phyloP scores from a whole-genome alignment of 2,329 filamentous ascomycete genomes.

The Cercospora brassicicola region DNA sequence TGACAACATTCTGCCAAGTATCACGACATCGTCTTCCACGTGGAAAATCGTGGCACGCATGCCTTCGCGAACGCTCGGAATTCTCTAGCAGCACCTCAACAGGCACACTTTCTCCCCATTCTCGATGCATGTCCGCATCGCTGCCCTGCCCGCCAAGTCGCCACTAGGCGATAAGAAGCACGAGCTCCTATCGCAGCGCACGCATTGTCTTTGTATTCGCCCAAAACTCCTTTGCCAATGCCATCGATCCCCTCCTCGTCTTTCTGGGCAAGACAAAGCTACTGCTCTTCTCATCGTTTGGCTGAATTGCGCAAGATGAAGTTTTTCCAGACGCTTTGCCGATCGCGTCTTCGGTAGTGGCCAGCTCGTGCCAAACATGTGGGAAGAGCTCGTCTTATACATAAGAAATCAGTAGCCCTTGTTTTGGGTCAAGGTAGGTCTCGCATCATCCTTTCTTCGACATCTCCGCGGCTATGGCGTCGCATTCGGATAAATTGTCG shows the following conservation, averaged over 20 bases:
- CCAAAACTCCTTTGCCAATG: constrained; percentile 4
- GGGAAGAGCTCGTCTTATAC: not conserved
- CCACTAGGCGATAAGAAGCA: constrained; percentile 8
- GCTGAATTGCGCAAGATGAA: constrained; percentile 14
- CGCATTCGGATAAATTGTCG: constrained; percentile 1
- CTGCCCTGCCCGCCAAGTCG: constrained; percentile 8
- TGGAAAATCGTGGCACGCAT: not conserved
- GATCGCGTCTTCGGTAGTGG: constrained; percentile 1
- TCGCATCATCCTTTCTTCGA: not conserved
- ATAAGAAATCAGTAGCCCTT: constrained; percentile 10
- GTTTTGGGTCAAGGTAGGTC: not conserved
- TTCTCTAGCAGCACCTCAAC: not conserved
- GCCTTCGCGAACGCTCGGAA: not conserved
- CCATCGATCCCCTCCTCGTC: not conserved
- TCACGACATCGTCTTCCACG: constrained; percentile 18
- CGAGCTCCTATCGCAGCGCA: constrained; percentile 10
- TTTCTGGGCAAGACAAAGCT: constrained; percentile 12
- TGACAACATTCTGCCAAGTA: constrained; percentile 12
- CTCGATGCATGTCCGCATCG: not conserved
- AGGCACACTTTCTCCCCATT: not conserved
- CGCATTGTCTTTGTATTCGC: not conserved
- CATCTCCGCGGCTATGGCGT: constrained; percentile 14
- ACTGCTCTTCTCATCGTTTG: constrained; percentile 12
- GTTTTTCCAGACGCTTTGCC: not conserved
- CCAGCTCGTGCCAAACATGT: constrained; percentile 10